Evolutionary conservation across 169 alveolate genomes (phyloP), one percentile per base, ranked within the genome.

Genomic region (Plasmodium blacklocki): DNA sequence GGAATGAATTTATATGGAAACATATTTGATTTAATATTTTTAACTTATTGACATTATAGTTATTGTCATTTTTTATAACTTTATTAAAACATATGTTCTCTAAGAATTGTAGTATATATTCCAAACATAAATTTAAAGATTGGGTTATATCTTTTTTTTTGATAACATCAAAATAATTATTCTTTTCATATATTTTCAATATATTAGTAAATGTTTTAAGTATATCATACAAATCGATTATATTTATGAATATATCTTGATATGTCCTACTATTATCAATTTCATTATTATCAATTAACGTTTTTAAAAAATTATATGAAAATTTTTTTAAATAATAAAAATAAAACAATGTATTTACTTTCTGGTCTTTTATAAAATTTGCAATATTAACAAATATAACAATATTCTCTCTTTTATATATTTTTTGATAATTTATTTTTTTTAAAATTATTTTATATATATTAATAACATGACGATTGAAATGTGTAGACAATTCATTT

Each of bases 311-410:
- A 18, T 45, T 62, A 8, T 58, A 49, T 21, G 56, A 26, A 45
- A 83, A 71, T 56, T 83, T 83, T 15, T 45, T 56, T 63, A 83
- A 68, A 73, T 83, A 83, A 62, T 29, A 72, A 49, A 83, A 83
- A 83, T 83, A 83, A 83, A 83, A 83, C 21, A 83, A 26, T 7
- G 74, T 14, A 83, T 75, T 67, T 50, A 83, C 47, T 83, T 83
- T 71, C 23, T 83, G 71, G 50, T 62, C 71, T 59, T 19, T 18
- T 66, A 83, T 11, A 71, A 83, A 83, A 71, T 83, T 83, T 19
- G 74, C 12, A 26, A 83, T 72, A 50, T 70, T 83, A 21, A 14
- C 1, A 68, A 83, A 83, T 21, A 83, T 83, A 12, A 83, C 91
- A 9, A 59, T 59, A 62, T 83, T 83, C 59, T 83, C 91, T 21